These are phyloP conservation scores for Chlorokybus atmophyticus DNA, from an alignment of 139 green algal species.

Conservation along the genomic window DNA sequence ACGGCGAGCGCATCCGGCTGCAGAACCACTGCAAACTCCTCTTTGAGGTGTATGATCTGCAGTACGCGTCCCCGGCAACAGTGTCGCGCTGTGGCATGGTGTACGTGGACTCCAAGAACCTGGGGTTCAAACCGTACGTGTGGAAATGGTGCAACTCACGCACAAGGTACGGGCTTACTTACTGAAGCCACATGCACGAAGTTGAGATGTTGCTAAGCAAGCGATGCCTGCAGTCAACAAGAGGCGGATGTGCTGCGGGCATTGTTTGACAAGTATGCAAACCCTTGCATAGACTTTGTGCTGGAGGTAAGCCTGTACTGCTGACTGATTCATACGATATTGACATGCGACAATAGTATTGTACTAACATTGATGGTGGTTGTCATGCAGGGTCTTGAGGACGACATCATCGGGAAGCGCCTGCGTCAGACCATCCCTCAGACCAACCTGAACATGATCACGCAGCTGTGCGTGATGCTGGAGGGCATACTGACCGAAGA, in stretches of 20 bases:
- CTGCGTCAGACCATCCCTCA: slow-evolving; percentile 48
- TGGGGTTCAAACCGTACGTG: slow-evolving; percentile 66
- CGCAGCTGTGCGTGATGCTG: slow-evolving; percentile 61
- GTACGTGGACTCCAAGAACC: slow-evolving; percentile 72
- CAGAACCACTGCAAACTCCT: slow-evolving; percentile 62
- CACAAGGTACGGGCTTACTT: too few relatives aligned
- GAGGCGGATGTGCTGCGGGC: slow-evolving; percentile 37
- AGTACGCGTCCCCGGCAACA: slow-evolving; percentile 59
- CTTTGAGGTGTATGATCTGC: slow-evolving; percentile 58
- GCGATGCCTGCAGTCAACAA: slow-evolving; percentile 10
- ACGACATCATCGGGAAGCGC: slow-evolving; percentile 47
- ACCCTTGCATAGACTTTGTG: slow-evolving; percentile 49
- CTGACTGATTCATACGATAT: too few relatives aligned
- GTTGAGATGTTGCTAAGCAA: too few relatives aligned
- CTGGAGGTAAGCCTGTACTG: too few relatives aligned
- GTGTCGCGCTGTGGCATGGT: slow-evolving; percentile 75
- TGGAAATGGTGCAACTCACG: slow-evolving; percentile 49
- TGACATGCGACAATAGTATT: too few relatives aligned
- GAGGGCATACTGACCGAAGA: slow-evolving; percentile 37
- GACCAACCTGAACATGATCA: slow-evolving; percentile 69
- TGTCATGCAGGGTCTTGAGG: slow-evolving; percentile 59
- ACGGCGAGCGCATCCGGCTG: slow-evolving; percentile 68
- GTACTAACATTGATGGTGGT: too few relatives aligned
- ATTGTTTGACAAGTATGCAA: slow-evolving; percentile 68
- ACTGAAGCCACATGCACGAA: too few relatives aligned